phyloP scores from a whole-genome alignment of 805 yeast genomes.

The Henningerozyma blattae region DNA sequence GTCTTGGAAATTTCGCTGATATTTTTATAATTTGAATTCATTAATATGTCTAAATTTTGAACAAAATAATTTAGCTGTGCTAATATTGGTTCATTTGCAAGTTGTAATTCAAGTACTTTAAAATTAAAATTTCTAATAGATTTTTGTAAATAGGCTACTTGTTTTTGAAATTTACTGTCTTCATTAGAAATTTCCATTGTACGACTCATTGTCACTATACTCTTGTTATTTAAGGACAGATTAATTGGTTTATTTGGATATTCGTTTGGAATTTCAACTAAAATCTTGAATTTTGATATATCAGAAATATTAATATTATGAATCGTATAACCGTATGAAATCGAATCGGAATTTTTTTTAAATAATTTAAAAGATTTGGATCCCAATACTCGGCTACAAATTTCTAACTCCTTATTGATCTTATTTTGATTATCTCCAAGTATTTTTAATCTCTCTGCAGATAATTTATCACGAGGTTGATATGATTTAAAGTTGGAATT shows the following conservation, averaged over 20 bases:
- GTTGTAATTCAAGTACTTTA: constrained; percentile 8
- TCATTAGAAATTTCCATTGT: background rate
- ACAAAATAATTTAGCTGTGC: constrained; percentile 17
- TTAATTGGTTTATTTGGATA: constrained; percentile 17
- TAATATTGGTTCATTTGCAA: constrained; percentile 8
- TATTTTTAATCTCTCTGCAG: background rate
- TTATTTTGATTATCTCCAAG: constrained; percentile 3
- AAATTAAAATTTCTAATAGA: constrained; percentile 14
- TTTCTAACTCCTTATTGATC: constrained; percentile 14
- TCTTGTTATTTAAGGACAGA: constrained; percentile 4
- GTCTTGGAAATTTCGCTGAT: constrained; percentile 7
- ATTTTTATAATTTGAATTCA: constrained; percentile 6
- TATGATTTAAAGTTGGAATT: background rate
- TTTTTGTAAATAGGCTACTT: constrained; percentile 1
- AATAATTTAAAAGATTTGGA: constrained; percentile 11
- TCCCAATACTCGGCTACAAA: constrained; percentile 10
- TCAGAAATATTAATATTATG: constrained; percentile 3
- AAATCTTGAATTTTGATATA: constrained; percentile 4
- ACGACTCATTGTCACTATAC: too few relatives aligned
- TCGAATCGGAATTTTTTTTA: constrained; percentile 11
- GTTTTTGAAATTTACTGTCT: constrained; percentile 1
- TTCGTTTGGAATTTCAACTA: constrained; percentile 13
- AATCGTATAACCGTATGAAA: constrained; percentile 12
- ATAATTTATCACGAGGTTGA: background rate
- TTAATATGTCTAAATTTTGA: constrained; percentile 8